Evolutionary conservation across 345 rosid genomes (phyloP), one percentile per base, ranked within the genome.

Genomic region (Litchi chinensis): DNA sequence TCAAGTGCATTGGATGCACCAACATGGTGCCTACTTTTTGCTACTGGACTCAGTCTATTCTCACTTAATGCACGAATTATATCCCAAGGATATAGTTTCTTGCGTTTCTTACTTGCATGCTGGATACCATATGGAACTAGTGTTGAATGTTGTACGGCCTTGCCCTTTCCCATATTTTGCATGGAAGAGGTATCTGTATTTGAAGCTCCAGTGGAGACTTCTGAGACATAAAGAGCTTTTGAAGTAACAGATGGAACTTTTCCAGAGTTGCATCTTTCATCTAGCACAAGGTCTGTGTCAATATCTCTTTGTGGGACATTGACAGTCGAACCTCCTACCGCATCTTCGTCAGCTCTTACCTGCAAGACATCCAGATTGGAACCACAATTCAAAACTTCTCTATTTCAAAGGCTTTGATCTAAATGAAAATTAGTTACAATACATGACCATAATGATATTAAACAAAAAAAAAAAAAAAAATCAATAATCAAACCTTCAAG

Each of bases 91-190:
- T 78, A 63, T 70, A 73, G 54, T 67, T 75, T 89, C 86, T 90
- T 93, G 85, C 83, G 94, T 81, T 89, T 93, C 87, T 92, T 93
- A 75, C 79, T 76, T 74, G 85, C 77, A 85, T 83, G 86, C 59
- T 70, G 83, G 59, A 67, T n/a, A 81, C 75, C 83, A 75, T 79
- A 80, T 72, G 79, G 74, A 83, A 65, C 48, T 39, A 37, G 41
- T 22, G 73, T 68, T 63, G 60, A 76, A 32, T 81, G 84, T 75
- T 80, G 84, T 50, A 56, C 75, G 64, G 83, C 86, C 85, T 87
- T 92, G 74, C 93, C 93, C 85, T 92, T 95, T 84, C 88, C 89
- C 69, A 73, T 75, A 82, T 62, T 80, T 76, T 89, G 85, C n/a
- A n/a, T 67, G 24, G 71, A 73, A 79, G 90, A 82, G 57, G 79